Percentiles rank a stretch among this genome's conserved stretches.
Evolutionary conservation across 768 basidiomycete species (phyloP).

Genomic region (Floccularia luteovirens): DNA sequence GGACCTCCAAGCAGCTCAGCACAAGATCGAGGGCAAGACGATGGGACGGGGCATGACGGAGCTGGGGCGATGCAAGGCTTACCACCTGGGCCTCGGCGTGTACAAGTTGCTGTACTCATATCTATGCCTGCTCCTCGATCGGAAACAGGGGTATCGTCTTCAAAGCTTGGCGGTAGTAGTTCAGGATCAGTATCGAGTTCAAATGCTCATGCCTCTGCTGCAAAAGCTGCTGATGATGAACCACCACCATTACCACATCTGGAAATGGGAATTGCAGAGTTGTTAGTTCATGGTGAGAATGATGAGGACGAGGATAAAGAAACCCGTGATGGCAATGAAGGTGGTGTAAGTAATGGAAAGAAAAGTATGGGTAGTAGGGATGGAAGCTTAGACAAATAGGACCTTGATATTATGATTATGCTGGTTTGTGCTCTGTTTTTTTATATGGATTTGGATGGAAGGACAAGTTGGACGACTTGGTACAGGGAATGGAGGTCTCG

Average conservation of each 20-base stretch:
- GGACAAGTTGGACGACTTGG: too few relatives aligned
- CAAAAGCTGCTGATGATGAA: slow-evolving; percentile 6
- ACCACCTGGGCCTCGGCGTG: slow-evolving; percentile 6
- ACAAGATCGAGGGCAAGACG: neutral
- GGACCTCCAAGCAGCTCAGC: neutral
- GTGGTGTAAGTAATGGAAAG: neutral
- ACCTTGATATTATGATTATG: too few relatives aligned
- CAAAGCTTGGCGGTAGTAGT: neutral
- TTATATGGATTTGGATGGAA: too few relatives aligned
- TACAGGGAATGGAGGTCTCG: too few relatives aligned
- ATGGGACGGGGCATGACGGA: neutral
- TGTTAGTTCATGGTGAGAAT: slow-evolving; percentile 4
- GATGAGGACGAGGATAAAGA: slow-evolving; percentile 4
- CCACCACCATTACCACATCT: slow-evolving; percentile 16
- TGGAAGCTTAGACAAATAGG: neutral
- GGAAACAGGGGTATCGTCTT: slow-evolving; percentile 5
- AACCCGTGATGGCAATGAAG: neutral
- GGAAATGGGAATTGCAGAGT: slow-evolving; percentile 18
- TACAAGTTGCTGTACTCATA: slow-evolving; percentile 34
- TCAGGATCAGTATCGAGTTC: slow-evolving; percentile 5
- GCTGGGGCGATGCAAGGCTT: neutral
- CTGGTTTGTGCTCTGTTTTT: too few relatives aligned
- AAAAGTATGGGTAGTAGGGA: slow-evolving; percentile 2
- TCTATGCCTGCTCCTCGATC: slow-evolving; percentile 29
- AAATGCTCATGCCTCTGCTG: slow-evolving; percentile 4